Conservation (phyloP, 2,329 filamentous ascomycete species). For the Fusarium poae region DNA sequence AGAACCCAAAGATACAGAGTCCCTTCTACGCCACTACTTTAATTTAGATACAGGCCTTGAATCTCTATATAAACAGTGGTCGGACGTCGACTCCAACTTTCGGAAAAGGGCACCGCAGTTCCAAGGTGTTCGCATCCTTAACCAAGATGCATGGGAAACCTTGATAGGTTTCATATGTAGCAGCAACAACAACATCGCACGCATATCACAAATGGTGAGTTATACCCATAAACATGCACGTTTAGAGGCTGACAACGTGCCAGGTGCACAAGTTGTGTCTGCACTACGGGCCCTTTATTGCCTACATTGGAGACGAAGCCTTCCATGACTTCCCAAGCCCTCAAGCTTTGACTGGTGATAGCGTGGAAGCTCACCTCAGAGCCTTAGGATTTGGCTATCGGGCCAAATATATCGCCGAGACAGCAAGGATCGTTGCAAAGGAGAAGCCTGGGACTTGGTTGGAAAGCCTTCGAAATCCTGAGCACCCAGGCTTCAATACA, state of each 20-base stretch:
- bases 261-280: constrained; percentile 87
- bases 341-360: constrained; percentile 75
- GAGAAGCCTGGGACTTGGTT: constrained; percentile 82
- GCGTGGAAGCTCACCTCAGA: constrained; percentile 85
- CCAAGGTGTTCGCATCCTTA: constrained; percentile 89
- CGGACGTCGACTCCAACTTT: constrained; percentile 86
- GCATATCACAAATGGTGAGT: constrained; percentile 92
- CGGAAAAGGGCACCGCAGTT: constrained; percentile 88
- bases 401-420: constrained; percentile 91
- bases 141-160: constrained; percentile 96
- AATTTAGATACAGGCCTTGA: constrained; percentile 84
- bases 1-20: constrained; percentile 74
- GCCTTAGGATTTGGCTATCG: constrained; percentile 93
- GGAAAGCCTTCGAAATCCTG: constrained; percentile 80
- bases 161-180: constrained; percentile 96
- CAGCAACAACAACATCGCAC: constrained; percentile 96
- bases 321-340: constrained; percentile 92
- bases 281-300: constrained; percentile 85
- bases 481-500: constrained; percentile 69
- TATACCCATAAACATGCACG: background rate
- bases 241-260: background rate
- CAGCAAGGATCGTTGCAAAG: constrained; percentile 78
- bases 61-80: constrained; percentile 88
- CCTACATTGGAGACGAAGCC: constrained; percentile 73
- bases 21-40: constrained; percentile 85